Evolutionary conservation across 352 stramenopile species (phyloP), one percentile per base, ranked within the genome.

Genomic region (Pythium phragmitis): DNA sequence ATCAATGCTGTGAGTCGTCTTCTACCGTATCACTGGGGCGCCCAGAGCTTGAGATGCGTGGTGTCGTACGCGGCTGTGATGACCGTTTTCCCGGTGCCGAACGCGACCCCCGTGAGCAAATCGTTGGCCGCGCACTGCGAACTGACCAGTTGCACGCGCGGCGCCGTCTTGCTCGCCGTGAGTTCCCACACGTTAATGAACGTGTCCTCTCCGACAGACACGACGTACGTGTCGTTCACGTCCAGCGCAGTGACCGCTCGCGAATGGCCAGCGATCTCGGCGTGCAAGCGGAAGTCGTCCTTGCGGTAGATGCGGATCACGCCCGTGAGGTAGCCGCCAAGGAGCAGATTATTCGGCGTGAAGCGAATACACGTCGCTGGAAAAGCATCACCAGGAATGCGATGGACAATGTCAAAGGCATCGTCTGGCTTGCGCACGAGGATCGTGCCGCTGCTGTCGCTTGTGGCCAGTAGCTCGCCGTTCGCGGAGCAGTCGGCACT

Each of bases 131-230:
- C 79, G 23, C 50, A 60, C 34, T 91, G 82, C 7, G 81, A 90
- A 60, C 81, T 91, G 53, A 67, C 74, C 13, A 91, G 71, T 52
- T 81, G 75, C 41, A 91, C 57, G 0, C 64, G 65, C 4, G 69
- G 61, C 23, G 50, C 19, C 2, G 39, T 48, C 30, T 69, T 74
- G 46, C 21, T 68, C 19, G 58, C 73, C 2, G 53, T 52, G 16
- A 88, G 60, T 52, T 91, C 81, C 82, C 84, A 93, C 48, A 92
- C 77, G 59, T 94, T 91, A 49, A 92, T 50, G 66, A 88, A 94
- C 12, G 79, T 91, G 63, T 95, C 79, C 57, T 93, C 82, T 9
- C 82, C 78, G 39, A 92, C 82, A 1, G 80, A 87, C 51, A 78
- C 82, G 45, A 88, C 59, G 49, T 74, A 68, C 43, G 78, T 68